These are phyloP conservation scores for Geotrichum klebahnii DNA, from an alignment of 1,139 yeast species.

Conservation along the genomic window DNA sequence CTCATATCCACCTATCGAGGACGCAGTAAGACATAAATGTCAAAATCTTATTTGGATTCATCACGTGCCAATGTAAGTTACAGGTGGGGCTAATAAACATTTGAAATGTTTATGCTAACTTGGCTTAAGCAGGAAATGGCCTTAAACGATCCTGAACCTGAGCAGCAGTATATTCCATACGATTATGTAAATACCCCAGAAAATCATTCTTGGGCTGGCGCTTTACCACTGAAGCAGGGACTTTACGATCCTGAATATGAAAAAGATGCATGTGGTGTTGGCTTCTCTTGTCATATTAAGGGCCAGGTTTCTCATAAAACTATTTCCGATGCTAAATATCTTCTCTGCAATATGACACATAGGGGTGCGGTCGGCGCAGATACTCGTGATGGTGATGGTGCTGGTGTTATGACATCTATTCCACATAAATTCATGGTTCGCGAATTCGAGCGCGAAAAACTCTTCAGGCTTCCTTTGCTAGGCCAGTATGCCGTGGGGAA, in stretches of 20 bases:
- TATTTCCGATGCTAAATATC: slow-evolving; percentile 75
- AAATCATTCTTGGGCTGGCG: slow-evolving; percentile 86
- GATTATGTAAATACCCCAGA: slow-evolving; percentile 69
- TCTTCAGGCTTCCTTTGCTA: slow-evolving; percentile 59
- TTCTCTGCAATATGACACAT: slow-evolving; percentile 96
- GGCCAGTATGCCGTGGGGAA: slow-evolving; percentile 96
- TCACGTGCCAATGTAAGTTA: slow-evolving; percentile 8
- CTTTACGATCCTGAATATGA: slow-evolving; percentile 90
- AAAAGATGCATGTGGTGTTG: slow-evolving; percentile 98
- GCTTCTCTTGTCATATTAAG: slow-evolving; percentile 91
- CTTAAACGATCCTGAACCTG: slow-evolving; percentile 23
- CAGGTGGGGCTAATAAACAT: background rate
- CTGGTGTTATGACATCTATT: slow-evolving; percentile 88
- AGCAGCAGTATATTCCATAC: slow-evolving; percentile 43
- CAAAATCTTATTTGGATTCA: no score
- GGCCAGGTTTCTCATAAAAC: slow-evolving; percentile 86
- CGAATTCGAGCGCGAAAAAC: slow-evolving; percentile 61
- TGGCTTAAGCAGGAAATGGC: slow-evolving; percentile 4
- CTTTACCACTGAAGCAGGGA: slow-evolving; percentile 81
- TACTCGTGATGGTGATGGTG: slow-evolving; percentile 98
- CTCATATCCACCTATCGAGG: no score
- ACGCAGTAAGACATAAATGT: no score
- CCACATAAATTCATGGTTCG: slow-evolving; percentile 83
- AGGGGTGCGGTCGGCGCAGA: slow-evolving; percentile 95
- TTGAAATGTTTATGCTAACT: background rate